phyloP scores from a whole-genome alignment of 2,329 filamentous ascomycete genomes.

The Tolypocladium inflatum region DNA sequence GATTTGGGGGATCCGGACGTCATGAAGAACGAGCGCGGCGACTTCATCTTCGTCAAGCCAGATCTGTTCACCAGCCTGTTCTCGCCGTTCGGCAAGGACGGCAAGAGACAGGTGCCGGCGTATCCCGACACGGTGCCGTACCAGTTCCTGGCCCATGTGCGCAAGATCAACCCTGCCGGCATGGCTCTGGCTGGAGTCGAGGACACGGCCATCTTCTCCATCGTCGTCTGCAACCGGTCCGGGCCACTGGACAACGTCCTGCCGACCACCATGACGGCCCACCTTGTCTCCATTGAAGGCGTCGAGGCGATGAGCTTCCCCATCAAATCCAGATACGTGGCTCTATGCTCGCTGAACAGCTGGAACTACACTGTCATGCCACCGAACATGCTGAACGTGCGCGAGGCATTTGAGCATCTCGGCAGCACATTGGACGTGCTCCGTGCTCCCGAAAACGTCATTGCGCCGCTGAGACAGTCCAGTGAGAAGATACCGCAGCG shows the following conservation, averaged over 20 bases:
- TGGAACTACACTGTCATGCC: constrained; percentile 31
- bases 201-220: constrained; percentile 20
- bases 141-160: constrained; percentile 27
- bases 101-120: not conserved
- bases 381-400: constrained; percentile 20
- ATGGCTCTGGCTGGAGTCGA: constrained; percentile 25
- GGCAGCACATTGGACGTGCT: constrained; percentile 8
- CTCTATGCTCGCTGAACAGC: constrained; percentile 24
- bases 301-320: constrained; percentile 17
- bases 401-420: constrained; percentile 18
- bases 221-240: constrained; percentile 24
- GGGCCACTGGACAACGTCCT: constrained; percentile 17
- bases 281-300: constrained; percentile 28
- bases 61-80: constrained; percentile 18
- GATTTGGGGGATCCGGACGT: not conserved
- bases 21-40: constrained; percentile 3
- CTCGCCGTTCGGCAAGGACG: constrained; percentile 1
- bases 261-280: constrained; percentile 19
- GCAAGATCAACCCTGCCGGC: constrained; percentile 26
- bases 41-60: constrained; percentile 19
- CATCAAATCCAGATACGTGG: constrained; percentile 12
- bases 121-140: constrained; percentile 12
- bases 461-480: not conserved
- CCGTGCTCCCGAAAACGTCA: constrained; percentile 1
- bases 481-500: not conserved